Base-by-base conservation (phyloP, 495 filamentous ascomycete species). In the Penicillium samsonianum region DNA sequence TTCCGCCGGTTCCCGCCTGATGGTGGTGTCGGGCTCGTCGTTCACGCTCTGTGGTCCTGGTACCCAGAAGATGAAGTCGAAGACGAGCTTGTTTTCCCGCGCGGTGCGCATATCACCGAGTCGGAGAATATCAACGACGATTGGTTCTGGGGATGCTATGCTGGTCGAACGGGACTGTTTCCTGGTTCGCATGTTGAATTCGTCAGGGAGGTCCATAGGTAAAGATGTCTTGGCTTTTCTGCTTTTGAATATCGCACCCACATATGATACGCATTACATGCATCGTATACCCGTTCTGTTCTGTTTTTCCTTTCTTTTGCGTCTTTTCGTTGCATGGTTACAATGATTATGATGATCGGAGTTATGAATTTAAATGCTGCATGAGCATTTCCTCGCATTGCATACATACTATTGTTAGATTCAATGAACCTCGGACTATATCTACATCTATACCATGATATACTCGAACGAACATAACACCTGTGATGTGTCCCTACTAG, bases 81-180 rank as follows among this genome's bases (percentile, higher is more conserved):
- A 31, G 88, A 95, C 69, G 92, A 96, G 76, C 67, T 96, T 50
- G 74, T 83, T 62, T 96, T 96, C 63, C 92, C 92, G 3, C 87
- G 83, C 54, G 86, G 87, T 5, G 90, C 91, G 0, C 89, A 93
- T 71, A 81, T 96, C 11, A 77, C 79, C 3, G 92, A 96, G 77
- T 84, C 84, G 33, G 84, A 90, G 71, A 86, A 90, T 69, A 83
- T 92, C 43, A 96, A 94, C 71, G 90, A 84, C 38, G 90, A 95
- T 69, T 96, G 91, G 91, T 89, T 78, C 53, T 85, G 84, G 75
- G 92, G 92, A 0, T 82, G 78, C 33, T 96, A 95, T 78, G 87
- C 88, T 67, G 90, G 89, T 17, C 73, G 68, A 30, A 82, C 79
- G 55, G 91, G 91, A 1, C 57, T 96, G 59, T 92, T 96, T 69